Conservation (phyloP, 495 filamentous ascomycete species). For the Parathielavia appendiculata region DNA sequence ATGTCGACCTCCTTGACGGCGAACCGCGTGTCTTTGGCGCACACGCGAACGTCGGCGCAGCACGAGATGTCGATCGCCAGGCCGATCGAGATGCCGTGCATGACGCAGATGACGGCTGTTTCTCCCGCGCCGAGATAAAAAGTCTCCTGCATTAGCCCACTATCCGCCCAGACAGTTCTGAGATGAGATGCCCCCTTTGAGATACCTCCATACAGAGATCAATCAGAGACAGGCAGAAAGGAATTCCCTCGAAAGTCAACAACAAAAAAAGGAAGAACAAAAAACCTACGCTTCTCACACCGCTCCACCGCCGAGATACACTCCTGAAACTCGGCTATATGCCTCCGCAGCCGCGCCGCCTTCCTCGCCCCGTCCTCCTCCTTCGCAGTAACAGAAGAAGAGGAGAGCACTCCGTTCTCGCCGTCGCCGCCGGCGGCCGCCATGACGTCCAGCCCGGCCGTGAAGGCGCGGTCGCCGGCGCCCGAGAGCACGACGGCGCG, state of each 20-base stretch:
- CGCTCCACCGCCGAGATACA: slow-evolving; percentile 70
- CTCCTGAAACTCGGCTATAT: slow-evolving; percentile 72
- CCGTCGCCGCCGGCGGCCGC: slow-evolving; percentile 47
- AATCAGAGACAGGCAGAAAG: background rate
- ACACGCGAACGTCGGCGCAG: slow-evolving; percentile 76
- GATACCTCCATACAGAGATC: too few species aligned
- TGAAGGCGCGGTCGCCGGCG: slow-evolving; percentile 79
- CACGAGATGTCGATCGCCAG: slow-evolving; percentile 79
- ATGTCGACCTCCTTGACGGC: slow-evolving; percentile 94
- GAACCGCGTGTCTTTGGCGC: slow-evolving; percentile 57
- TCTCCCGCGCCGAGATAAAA: too few species aligned
- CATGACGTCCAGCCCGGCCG: slow-evolving; percentile 75
- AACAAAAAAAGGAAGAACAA: background rate
- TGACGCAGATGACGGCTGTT: slow-evolving; percentile 69
- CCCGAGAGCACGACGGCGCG: slow-evolving; percentile 79
- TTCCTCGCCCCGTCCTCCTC: slow-evolving; percentile 58
- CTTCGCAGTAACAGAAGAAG: slow-evolving; percentile 31
- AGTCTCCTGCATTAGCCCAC: background rate
- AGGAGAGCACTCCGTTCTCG: slow-evolving; percentile 34
- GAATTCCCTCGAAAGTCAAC: background rate
- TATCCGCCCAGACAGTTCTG: too few species aligned
- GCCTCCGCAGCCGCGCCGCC: slow-evolving; percentile 57
- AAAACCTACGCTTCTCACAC: slow-evolving; percentile 76
- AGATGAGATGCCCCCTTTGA: too few species aligned
- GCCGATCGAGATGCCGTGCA: slow-evolving; percentile 78